These are phyloP conservation scores for Talaromyces sp. DNA, from an alignment of 2,329 filamentous ascomycete species.

Conservation along the genomic window DNA sequence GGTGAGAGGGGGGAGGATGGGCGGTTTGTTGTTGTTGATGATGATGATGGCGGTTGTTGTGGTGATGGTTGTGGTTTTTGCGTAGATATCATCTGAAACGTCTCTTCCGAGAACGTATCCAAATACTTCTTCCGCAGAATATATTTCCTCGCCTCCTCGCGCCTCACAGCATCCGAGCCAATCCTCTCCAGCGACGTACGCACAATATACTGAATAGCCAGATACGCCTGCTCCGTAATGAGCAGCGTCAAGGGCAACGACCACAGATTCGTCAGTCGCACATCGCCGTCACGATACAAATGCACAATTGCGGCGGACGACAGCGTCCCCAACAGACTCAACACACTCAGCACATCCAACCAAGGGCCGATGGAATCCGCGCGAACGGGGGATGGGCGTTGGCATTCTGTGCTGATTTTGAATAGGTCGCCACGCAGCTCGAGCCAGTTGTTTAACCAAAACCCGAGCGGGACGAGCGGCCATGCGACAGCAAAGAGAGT, in stretches of 20 bases:
- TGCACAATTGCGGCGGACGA: conserved; percentile 84
- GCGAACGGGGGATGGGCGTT: conserved; percentile 81
- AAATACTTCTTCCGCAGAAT: conserved; percentile 70
- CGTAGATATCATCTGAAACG: background rate
- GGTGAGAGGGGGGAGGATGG: background rate
- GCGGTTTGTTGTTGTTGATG: background rate
- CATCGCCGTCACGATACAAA: conserved; percentile 66
- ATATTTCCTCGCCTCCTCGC: conserved; percentile 73
- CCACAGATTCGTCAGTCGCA: conserved; percentile 66
- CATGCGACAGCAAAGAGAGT: conserved; percentile 88
- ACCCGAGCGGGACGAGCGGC: conserved; percentile 85
- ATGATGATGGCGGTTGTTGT: background rate
- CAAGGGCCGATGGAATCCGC: conserved; percentile 93
- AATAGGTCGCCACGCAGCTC: conserved; percentile 89
- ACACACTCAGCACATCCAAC: conserved; percentile 75
- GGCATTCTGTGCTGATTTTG: conserved; percentile 86
- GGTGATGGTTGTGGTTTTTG: too few species aligned
- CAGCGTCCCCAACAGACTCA: conserved; percentile 90
- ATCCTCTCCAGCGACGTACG: conserved; percentile 67
- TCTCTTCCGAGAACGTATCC: conserved; percentile 31
- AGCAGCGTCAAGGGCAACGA: conserved; percentile 73
- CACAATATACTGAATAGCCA: conserved; percentile 65
- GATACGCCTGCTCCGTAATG: conserved; percentile 77
- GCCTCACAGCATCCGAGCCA: conserved; percentile 75
- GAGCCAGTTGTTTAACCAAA: conserved; percentile 93